phyloP scores from a whole-genome alignment of 2,329 filamentous ascomycete genomes.

The Hypoxylon sp. region DNA sequence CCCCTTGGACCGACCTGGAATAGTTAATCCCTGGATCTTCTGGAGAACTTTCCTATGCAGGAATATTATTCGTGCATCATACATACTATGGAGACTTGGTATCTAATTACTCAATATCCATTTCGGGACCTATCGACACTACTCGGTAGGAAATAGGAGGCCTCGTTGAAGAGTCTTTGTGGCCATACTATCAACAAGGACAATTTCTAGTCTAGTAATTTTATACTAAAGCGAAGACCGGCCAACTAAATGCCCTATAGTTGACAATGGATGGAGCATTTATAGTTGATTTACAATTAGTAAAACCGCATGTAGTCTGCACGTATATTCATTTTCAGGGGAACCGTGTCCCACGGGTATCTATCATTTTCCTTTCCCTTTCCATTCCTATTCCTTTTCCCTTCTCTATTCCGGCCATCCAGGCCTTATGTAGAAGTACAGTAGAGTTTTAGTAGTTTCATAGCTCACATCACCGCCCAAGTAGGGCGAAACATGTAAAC shows the following conservation, averaged over 20 bases:
- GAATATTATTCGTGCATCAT: background rate
- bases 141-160: background rate
- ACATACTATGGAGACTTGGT: background rate
- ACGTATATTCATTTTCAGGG: slow-evolving; percentile 16
- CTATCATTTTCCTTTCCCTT: slow-evolving; percentile 28
- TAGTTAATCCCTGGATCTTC: too few species aligned
- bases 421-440: background rate
- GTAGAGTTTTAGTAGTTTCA: background rate
- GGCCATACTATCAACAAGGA: background rate
- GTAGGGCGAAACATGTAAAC: background rate
- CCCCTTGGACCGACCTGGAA: background rate
- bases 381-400: slow-evolving; percentile 6
- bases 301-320: slow-evolving; percentile 4
- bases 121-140: background rate
- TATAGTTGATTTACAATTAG: background rate
- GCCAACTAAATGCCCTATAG: too few species aligned
- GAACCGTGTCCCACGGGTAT: slow-evolving; percentile 37
- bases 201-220: background rate
- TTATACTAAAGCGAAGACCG: background rate
- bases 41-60: too few species aligned
- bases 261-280: too few species aligned
- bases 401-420: slow-evolving; percentile 8
- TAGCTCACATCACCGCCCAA: background rate
- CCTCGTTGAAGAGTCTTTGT: background rate
- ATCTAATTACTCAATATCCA: background rate